Evolutionary conservation across 108 stramenopile genomes (phyloP), one percentile per base, ranked within the genome.

Genomic region (Cyclostephanos invisitatus): DNA sequence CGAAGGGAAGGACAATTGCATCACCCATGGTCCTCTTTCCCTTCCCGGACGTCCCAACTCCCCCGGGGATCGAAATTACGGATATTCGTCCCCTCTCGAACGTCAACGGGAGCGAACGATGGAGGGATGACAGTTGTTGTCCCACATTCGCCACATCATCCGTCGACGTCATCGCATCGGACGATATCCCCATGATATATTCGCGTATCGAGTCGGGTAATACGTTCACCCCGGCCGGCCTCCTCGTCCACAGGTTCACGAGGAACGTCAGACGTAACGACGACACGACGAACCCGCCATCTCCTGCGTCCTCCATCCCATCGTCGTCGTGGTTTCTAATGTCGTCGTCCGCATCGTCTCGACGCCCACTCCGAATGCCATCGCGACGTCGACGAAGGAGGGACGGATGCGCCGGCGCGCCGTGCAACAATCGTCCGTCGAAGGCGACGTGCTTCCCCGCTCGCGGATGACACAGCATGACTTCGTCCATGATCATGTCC

Each of bases 371-470:
- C 7, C 40, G 3, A 8, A 1, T 9, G 10, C 44, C 12, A 15
- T 14, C 46, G n/a, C 70, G 1, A 2, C 53, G 53, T 3, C 25
- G 7, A 54, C 22, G 53, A 0, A 59, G 82, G 20, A 90, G 79
- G 4, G 73, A 75, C 14, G 65, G 63, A 72, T 92, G 86, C 0
- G 78, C 63, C 15, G 96, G 91, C 11, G 96, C 94, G 17, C 93
- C 94, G 64, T 97, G 96, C 57, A 97, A 66, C 21, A 96, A 67
- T 25, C 83, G 59, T n/a, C 96, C 96, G 74, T 95, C 93, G 78
- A 97, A 97, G 11, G 85, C 86, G 28, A 97, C 35, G 71, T 97
- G 96, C 67, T 94, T 94, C 18, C 89, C 92, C 22, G 54, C 59
- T 9, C 72, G 72, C 2, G 96, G 89, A 77, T 74, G 86, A 68